Evolutionary conservation across 2,329 filamentous ascomycete species (phyloP).

Genomic region (Epicoccum nigrum): DNA sequence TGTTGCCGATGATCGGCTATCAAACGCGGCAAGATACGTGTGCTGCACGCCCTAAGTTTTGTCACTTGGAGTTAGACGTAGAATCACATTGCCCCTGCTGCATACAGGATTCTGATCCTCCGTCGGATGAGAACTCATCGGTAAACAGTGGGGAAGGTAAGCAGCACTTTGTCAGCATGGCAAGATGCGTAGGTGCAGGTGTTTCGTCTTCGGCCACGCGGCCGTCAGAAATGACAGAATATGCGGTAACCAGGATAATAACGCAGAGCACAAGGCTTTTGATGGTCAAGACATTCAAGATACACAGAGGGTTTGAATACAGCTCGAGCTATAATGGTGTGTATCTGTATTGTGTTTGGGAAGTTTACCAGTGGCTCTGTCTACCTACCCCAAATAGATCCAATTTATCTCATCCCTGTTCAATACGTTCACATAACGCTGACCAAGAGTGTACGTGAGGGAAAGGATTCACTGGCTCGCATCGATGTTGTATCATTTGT

Average conservation of each 20-base stretch:
- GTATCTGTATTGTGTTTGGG: not conserved
- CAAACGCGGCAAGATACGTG: not conserved
- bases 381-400: too few relatives aligned
- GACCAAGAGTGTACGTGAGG: too few relatives aligned
- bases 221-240: not conserved
- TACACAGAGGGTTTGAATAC: not conserved
- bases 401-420: too few relatives aligned
- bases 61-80: conserved; percentile 2
- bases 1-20: not conserved
- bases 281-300: not conserved
- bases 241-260: not conserved
- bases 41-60: conserved; percentile 2
- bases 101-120: not conserved
- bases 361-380: not conserved
- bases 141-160: conserved; percentile 6
- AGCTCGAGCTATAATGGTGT: too few relatives aligned
- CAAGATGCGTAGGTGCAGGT: not conserved
- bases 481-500: too few relatives aligned
- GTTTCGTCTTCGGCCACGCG: conserved; percentile 8
- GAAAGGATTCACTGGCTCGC: too few relatives aligned
- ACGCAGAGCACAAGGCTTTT: not conserved
- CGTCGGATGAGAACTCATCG: conserved; percentile 5
- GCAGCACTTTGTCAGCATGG: conserved; percentile 14
- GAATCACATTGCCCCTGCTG: not conserved
- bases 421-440: too few relatives aligned